Conservation (phyloP, 345 rosid genomes). For the Trapa bicornis region DNA sequence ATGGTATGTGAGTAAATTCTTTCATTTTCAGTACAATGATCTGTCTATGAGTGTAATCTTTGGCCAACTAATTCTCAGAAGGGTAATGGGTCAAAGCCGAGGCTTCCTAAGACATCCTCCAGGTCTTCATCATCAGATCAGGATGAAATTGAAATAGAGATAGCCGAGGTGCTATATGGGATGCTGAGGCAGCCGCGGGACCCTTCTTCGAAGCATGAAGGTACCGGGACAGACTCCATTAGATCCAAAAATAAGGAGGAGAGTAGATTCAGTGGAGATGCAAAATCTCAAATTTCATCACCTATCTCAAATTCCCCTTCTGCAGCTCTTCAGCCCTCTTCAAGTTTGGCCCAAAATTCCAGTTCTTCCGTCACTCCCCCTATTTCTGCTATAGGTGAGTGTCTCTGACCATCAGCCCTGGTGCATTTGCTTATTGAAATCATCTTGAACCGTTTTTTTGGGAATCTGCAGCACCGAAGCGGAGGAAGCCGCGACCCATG, state of each 20-base stretch:
- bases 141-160: conserved; percentile 98
- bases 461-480: conserved; percentile 63
- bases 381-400: conserved; percentile 55
- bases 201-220: conserved; percentile 47
- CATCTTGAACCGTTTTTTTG: not conserved
- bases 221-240: conserved; percentile 24
- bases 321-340: conserved; percentile 34
- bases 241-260: conserved; percentile 32
- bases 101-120: conserved; percentile 66
- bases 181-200: conserved; percentile 80
- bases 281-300: conserved; percentile 81
- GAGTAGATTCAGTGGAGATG: conserved; percentile 28
- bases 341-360: conserved; percentile 44
- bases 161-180: conserved; percentile 87
- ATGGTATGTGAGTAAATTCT: conserved; percentile 34
- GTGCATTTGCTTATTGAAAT: not conserved
- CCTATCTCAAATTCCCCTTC: conserved; percentile 65
- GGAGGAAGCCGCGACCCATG: conserved; percentile 76
- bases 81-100: conserved; percentile 64
- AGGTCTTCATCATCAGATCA: conserved; percentile 57
- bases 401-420: not conserved
- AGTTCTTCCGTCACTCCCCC: conserved; percentile 38
- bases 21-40: not conserved
- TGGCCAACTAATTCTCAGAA: conserved; percentile 22
- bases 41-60: not conserved